Evolutionary conservation across 768 basidiomycete species (phyloP), one percentile per base, ranked within the genome.

Genomic region (Psilocybe subaeruginosa): DNA sequence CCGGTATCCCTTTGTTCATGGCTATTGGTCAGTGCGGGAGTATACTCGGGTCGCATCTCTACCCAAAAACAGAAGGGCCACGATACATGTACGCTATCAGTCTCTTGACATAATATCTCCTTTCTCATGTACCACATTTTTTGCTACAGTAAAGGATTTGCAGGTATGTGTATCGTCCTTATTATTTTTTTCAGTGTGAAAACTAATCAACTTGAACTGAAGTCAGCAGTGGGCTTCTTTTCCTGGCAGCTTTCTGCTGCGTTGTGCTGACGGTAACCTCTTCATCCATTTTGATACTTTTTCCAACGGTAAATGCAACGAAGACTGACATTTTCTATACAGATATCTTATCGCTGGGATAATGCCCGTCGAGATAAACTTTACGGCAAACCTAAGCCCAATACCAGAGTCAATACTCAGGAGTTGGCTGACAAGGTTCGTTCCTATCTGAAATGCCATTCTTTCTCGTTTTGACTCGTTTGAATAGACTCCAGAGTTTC

Each of bases 21-120:
- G 82, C 88, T 9, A 90, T 92, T 39, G 91, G 91, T 0, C 91
- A 92, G 68, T 85, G 89, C 54, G 91, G 90, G 11, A 89, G 89
- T 62, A 74, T 91, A 50, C 77, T 90, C n/a, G 90, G 89, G n/a
- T 82, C 89, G 0, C 89, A 91, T 60, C 75, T 92, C 11, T 92
- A 85, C 72, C 91, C 90, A 0, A 74, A 80, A 14, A 78, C 80
- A 0, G 85, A 91, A 41, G 84, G 85, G 0, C 91, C 91, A 1
- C 74, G 74, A 41, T 92, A 91, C 64, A 82, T 82, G 90, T 91
- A 53, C 64, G 86, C 64, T 11, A 29, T 37, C 63, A 46, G 37
- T 23, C 16, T 17, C 16, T 19, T 2, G 23, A 8, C 27, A 8
- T 16, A 16, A 47, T 49, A 17, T 5, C 31, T 5, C 61, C 30